These are phyloP conservation scores for Anisodus acutangulus DNA, from an alignment of 257 asterid genomes.

Conservation along the genomic window DNA sequence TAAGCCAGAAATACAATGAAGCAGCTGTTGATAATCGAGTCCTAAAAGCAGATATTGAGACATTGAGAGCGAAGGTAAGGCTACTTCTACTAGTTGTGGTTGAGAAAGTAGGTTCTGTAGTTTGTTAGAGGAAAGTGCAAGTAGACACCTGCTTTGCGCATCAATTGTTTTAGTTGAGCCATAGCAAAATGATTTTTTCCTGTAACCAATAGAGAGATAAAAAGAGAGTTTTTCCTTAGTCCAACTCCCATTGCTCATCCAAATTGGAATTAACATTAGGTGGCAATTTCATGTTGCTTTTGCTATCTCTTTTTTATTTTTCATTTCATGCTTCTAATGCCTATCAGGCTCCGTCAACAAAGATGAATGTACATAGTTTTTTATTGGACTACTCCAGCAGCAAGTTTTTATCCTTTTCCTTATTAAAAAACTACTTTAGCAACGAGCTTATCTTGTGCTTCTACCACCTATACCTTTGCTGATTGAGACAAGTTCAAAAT, in stretches of 20 bases:
- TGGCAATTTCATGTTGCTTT: slow-evolving; percentile 19
- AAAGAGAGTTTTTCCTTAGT: not conserved
- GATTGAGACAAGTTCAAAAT: not conserved
- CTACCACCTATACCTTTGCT: not conserved
- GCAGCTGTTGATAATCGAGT: slow-evolving; percentile 95
- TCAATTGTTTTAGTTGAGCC: slow-evolving; percentile 16
- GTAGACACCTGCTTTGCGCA: slow-evolving; percentile 7
- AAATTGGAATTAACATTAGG: not conserved
- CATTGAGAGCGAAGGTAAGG: slow-evolving; percentile 86
- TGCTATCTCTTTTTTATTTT: not conserved
- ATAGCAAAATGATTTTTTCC: not conserved
- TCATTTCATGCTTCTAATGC: slow-evolving; percentile 9
- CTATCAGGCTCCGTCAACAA: not conserved
- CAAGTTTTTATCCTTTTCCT: no score
- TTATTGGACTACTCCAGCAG: not conserved
- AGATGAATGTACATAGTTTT: not conserved
- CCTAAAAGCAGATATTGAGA: slow-evolving; percentile 95
- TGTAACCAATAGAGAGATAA: not conserved
- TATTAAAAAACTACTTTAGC: not conserved
- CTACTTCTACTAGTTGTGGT: not conserved
- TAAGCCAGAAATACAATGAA: slow-evolving; percentile 83
- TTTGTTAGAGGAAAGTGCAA: not conserved
- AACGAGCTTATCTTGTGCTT: not conserved
- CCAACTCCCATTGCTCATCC: not conserved
- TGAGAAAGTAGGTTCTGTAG: not conserved